Evolutionary conservation across 805 yeast species (phyloP), one percentile per base, ranked within the genome.

Genomic region (Sugiyamaella valdiviana): DNA sequence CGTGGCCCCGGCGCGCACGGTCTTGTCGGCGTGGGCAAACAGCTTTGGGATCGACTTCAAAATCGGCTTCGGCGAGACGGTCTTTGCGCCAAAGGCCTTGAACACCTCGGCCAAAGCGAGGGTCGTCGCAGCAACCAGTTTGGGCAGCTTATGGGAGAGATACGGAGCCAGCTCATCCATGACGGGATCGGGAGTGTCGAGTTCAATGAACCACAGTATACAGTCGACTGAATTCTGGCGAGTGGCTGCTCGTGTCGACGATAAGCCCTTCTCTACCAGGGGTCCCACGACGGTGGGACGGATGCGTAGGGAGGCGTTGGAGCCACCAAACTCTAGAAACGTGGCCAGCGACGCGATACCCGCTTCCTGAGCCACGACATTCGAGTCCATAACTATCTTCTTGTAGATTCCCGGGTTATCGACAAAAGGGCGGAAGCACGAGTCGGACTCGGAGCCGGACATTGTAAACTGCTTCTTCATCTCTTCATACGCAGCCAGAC

Each of bases 281-380:
- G 69, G 54, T 23, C 58, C 52, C 4, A 56, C 57, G 3, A 49
- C 51, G 5, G 39, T 17, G 12, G 54, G 45, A 7, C 67, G 51
- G 16, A 63, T 46, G n/a, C 66, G 70, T 5, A 63, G 39, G 42
- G 75, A 68, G 3, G 63, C 73, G 1, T 61, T 57, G 0, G 76
- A 49, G 0, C 82, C 83, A 1, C 85, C 85, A 58, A 64, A 75
- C 57, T 78, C 76, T 39, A 85, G 66, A 57, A 78, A 76, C 3
- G 78, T 72, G 12, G 66, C 66, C 5, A 87, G 63, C 6, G 85
- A 74, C 2, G 68, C 63, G 17, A 88, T 69, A 3, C 87, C 98
- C 1, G 83, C 70, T 60, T 93, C 98, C 55, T 89, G 95, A 0
- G 98, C 95, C 15, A 84, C 93, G 16, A 89, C 96, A 62, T 93